phyloP scores from a whole-genome alignment of 805 yeast species.

The Suhomyces sp. region DNA sequence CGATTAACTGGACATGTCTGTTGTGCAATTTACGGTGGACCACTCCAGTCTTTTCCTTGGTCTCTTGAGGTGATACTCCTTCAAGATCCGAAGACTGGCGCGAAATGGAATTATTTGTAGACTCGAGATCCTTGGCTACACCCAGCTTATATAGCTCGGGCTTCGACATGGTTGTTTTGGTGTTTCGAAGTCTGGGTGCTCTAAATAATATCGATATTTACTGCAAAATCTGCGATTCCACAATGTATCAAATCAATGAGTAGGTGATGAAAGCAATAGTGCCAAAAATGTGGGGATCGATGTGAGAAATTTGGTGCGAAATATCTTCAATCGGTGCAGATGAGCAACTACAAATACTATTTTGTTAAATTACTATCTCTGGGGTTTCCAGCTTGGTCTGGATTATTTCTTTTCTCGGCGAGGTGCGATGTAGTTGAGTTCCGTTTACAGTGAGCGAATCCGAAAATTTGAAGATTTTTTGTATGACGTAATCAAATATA shows the following conservation, averaged over 20 bases:
- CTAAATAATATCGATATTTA: background rate
- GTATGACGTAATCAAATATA: background rate
- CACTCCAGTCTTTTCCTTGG: background rate
- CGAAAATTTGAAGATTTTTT: background rate
- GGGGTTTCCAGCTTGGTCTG: background rate
- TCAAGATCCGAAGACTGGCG: slow-evolving; percentile 1
- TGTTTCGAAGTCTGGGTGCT: background rate
- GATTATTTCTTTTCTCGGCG: background rate
- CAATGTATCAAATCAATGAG: background rate
- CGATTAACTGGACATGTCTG: slow-evolving; percentile 75
- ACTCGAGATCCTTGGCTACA: background rate
- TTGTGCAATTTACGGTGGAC: slow-evolving; percentile 49
- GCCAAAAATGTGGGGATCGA: background rate
- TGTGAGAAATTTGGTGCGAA: background rate
- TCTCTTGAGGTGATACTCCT: slow-evolving; percentile 9
- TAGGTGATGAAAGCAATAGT: background rate
- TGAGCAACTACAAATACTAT: background rate
- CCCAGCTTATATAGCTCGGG: background rate
- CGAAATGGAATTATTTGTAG: slow-evolving; percentile 4
- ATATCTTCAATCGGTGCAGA: background rate
- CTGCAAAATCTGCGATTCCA: background rate
- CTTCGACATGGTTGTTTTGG: background rate
- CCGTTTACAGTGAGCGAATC: background rate
- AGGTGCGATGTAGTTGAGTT: background rate
- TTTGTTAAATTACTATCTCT: background rate